Conservation (phyloP, 1,284 basidiomycete species). For the Trametes pubescens region DNA sequence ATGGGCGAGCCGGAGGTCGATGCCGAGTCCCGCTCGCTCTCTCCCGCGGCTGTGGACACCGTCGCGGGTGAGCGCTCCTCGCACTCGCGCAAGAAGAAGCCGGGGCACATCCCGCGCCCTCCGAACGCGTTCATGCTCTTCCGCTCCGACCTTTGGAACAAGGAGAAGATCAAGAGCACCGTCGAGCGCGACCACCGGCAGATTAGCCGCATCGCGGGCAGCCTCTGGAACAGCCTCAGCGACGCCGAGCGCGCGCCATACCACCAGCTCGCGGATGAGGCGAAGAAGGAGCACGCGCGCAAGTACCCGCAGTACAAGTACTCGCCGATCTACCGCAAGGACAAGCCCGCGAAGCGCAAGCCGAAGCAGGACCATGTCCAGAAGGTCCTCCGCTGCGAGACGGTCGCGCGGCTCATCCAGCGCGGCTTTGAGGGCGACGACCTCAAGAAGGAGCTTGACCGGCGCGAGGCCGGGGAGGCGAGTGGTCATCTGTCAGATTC, state of each 20-base stretch:
- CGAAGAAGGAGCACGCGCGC: slow-evolving; percentile 57
- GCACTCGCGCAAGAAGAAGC: slow-evolving; percentile 51
- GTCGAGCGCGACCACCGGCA: slow-evolving; percentile 56
- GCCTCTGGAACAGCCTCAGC: slow-evolving; percentile 50
- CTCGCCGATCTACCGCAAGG: slow-evolving; percentile 48
- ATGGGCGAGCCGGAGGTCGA: slow-evolving; percentile 26
- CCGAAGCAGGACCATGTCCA: slow-evolving; percentile 43
- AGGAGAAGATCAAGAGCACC: slow-evolving; percentile 49
- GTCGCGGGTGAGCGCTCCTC: slow-evolving; percentile 43
- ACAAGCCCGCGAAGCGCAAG: slow-evolving; percentile 43
- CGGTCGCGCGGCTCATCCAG: slow-evolving; percentile 52
- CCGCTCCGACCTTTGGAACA: slow-evolving; percentile 72
- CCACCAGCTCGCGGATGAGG: slow-evolving; percentile 51
- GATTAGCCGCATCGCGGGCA: slow-evolving; percentile 59
- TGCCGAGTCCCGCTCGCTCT: slow-evolving; percentile 11
- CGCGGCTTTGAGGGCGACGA: slow-evolving; percentile 50
- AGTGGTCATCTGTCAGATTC: slow-evolving; percentile 18
- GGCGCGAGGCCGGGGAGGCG: slow-evolving; percentile 17
- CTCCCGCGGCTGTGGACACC: neutral
- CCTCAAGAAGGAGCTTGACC: slow-evolving; percentile 43
- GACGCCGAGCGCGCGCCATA: slow-evolving; percentile 50
- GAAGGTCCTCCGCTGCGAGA: slow-evolving; percentile 49
- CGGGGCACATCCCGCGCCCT: slow-evolving; percentile 71
- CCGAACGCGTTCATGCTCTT: slow-evolving; percentile 89
- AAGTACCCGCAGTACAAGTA: slow-evolving; percentile 68